These are phyloP conservation scores for Luvunga scandens DNA, from an alignment of 345 rosid genomes.

Conservation along the genomic window DNA sequence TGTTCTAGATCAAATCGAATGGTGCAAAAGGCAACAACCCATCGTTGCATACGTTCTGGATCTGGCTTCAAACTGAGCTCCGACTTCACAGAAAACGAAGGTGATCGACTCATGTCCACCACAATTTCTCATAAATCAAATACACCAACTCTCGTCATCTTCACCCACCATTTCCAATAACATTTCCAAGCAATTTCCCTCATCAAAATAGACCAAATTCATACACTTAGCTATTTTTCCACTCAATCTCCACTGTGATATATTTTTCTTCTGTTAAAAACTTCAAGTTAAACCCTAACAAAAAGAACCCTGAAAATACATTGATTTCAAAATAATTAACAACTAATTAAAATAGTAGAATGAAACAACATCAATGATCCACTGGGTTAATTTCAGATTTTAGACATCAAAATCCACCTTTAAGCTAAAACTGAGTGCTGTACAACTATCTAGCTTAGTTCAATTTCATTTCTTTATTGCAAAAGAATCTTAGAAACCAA, in stretches of 20 bases:
- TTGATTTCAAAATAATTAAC: background rate
- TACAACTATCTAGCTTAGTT: background rate
- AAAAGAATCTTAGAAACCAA: background rate
- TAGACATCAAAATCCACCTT: background rate
- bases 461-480: background rate
- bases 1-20: constrained; percentile 95
- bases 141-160: constrained; percentile 22
- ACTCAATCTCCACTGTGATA: constrained; percentile 6
- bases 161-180: constrained; percentile 13
- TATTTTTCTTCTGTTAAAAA: constrained; percentile 6
- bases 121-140: constrained; percentile 30
- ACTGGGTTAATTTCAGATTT: background rate
- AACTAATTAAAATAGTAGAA: background rate
- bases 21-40: constrained; percentile 84
- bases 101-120: constrained; percentile 85
- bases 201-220: background rate
- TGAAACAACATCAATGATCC: background rate
- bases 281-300: constrained; percentile 13
- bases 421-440: background rate
- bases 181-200: background rate
- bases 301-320: constrained; percentile 11
- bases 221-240: background rate
- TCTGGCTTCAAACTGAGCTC: constrained; percentile 62
- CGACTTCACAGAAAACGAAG: constrained; percentile 72
- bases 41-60: constrained; percentile 63